These are phyloP conservation scores for Echites panduratus DNA, from an alignment of 257 asterid species.

Conservation along the genomic window DNA sequence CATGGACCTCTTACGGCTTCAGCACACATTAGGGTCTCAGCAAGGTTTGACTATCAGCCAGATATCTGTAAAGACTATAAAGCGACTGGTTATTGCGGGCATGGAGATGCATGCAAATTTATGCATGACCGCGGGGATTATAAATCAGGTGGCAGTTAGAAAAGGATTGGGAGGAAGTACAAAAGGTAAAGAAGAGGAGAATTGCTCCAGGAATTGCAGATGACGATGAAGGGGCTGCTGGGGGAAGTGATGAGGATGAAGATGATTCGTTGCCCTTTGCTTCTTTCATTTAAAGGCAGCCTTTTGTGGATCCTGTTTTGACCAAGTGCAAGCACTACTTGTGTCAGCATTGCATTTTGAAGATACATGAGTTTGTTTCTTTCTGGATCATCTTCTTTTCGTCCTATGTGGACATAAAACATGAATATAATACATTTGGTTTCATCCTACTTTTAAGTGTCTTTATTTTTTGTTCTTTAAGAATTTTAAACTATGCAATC, in stretches of 20 bases:
- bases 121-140: constrained; percentile 98
- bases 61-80: constrained; percentile 93
- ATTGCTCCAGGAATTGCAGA: constrained; percentile 53
- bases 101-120: constrained; percentile 93
- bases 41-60: constrained; percentile 95
- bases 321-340: constrained; percentile 96
- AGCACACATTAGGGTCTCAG: constrained; percentile 87
- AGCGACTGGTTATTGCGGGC: constrained; percentile 96
- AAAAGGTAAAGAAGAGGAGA: constrained; percentile 59
- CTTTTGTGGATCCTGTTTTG: constrained; percentile 81
- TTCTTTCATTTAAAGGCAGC: constrained; percentile 85
- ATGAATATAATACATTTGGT: neutral
- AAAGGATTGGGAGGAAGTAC: constrained; percentile 86
- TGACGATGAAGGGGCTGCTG: constrained; percentile 46
- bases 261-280: constrained; percentile 81
- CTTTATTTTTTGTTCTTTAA: neutral
- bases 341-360: constrained; percentile 93
- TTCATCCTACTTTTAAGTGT: neutral
- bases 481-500: neutral
- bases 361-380: constrained; percentile 36
- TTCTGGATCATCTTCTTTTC: constrained; percentile 10
- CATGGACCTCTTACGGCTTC: constrained; percentile 96
- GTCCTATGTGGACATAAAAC: neutral
- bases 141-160: constrained; percentile 93
- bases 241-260: constrained; percentile 62